Evolutionary conservation across 306 rosid species (phyloP), one percentile per base, ranked within the genome.

Genomic region (Vigna trinervia): DNA sequence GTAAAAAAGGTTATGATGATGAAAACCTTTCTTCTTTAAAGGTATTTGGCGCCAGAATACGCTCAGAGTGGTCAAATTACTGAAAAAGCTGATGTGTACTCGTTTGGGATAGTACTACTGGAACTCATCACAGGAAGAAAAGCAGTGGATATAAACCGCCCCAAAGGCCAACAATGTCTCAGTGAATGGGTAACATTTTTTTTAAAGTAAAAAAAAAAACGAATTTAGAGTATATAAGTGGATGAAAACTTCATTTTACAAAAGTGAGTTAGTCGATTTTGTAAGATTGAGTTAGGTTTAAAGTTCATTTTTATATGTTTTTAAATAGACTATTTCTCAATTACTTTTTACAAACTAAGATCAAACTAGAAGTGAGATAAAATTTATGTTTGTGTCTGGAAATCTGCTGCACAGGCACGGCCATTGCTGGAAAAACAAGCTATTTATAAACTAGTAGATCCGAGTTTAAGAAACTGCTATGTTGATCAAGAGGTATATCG

Each of bases 1-100:
- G 60, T 39, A 23, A 73, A 59, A 63, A 59, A 74, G 9, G 12
- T 30, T 30, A 4, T 75, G 46, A 71, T 71, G 23, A 39, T 59
- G 60, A 52, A 69, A 83, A 5, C n/a, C 14, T 26, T 80, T 54
- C 2, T 23, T 9, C 50, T 78, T 38, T 32, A 17, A 57, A 95
- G 99, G 85, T 95, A 95, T 88, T 83, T 95, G 87, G 97, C 97
- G 28, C 97, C 99, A 81, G 99, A 95, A 78, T 95, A 95, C 76
- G 97, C 96, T 79, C 94, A 95, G 86, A 92, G 97, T 80, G 99
- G 99, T 77, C 96, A 90, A 86, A 87, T 95, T 69, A 95, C 97
- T 41, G 99, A 95, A 78, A 95, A 95, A 77, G 96, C 97, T n/a
- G 99, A 95, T 60, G 93, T 93, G 6, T 95, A 95, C 80, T 92